Evolutionary conservation across 2,329 filamentous ascomycete genomes (phyloP).

Genomic region (Epichloe uncinata): DNA sequence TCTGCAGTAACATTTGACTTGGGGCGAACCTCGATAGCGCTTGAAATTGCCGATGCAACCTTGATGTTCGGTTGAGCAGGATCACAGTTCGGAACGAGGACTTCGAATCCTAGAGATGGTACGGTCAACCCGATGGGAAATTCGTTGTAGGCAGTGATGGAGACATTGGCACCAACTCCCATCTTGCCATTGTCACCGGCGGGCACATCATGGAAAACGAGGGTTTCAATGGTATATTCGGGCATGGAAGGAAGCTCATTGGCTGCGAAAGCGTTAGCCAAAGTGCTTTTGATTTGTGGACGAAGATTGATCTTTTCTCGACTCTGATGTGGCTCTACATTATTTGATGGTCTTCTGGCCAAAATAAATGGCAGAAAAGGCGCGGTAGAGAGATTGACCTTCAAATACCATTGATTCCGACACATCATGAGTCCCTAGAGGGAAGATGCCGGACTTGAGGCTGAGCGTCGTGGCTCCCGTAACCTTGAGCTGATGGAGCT

Average conservation of each 20-base stretch:
- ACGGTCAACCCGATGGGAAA: conserved; percentile 67
- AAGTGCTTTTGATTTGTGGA: conserved; percentile 6
- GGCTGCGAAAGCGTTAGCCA: conserved; percentile 32
- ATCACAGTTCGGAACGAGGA: conserved; percentile 73
- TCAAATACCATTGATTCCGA: conserved; percentile 65
- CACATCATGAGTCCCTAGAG: conserved; percentile 63
- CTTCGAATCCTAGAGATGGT: conserved; percentile 70
- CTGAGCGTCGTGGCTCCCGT: conserved; percentile 59
- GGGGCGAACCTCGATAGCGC: conserved; percentile 52
- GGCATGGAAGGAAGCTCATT: conserved; percentile 65
- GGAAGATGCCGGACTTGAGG: conserved; percentile 67
- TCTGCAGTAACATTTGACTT: conserved; percentile 53
- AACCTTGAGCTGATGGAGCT: conserved; percentile 56
- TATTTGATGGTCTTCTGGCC: conserved; percentile 39
- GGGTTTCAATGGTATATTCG: conserved; percentile 64
- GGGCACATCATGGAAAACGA: conserved; percentile 65
- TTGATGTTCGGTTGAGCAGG: conserved; percentile 59
- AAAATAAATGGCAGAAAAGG: conserved; percentile 47
- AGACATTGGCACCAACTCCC: conserved; percentile 70
- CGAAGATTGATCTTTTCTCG: not conserved
- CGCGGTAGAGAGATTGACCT: conserved; percentile 62
- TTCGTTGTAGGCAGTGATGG: conserved; percentile 57
- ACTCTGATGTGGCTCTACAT: conserved; percentile 3
- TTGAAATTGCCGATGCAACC: conserved; percentile 63
- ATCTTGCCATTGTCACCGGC: conserved; percentile 33